Conservation (phyloP, 148 eudicot species). For the Cornus florida region DNA sequence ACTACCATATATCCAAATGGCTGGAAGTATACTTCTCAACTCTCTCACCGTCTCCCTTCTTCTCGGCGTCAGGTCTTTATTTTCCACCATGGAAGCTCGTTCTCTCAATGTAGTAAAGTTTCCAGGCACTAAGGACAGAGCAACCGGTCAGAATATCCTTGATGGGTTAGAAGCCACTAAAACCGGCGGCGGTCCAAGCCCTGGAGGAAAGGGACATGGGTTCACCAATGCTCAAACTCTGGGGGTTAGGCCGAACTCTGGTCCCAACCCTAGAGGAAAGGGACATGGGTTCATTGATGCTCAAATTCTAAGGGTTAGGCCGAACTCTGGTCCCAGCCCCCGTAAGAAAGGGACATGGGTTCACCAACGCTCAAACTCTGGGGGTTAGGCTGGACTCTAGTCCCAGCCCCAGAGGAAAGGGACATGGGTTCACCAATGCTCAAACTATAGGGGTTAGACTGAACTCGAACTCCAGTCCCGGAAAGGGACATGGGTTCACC, state of each 20-base stretch:
- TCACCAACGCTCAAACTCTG: conserved; percentile 11
- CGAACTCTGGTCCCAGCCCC: conserved; percentile 7
- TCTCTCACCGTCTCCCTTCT: not conserved
- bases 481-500: conserved; percentile 2
- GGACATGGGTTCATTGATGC: not conserved
- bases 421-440: conserved; percentile 13
- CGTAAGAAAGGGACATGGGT: conserved; percentile 23
- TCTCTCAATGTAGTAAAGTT: conserved; percentile 14
- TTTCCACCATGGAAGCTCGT: conserved; percentile 13
- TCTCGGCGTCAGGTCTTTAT: not conserved
- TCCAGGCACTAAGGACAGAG: not conserved
- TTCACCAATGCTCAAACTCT: conserved; percentile 12
- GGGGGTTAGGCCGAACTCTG: conserved; percentile 15
- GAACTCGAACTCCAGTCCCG: conserved; percentile 18
- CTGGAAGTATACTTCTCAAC: not conserved
- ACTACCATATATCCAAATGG: conserved; percentile 3
- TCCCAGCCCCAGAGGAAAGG: conserved; percentile 20
- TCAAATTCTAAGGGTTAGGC: conserved; percentile 18
- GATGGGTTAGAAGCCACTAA: conserved; percentile 20
- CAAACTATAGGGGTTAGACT: conserved; percentile 16
- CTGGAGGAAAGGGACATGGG: conserved; percentile 23
- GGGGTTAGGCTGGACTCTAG: conserved; percentile 17
- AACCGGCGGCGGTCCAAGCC: conserved; percentile 22
- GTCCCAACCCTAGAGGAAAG: not conserved
- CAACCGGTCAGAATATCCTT: conserved; percentile 7